Evolutionary conservation across 257 asterid genomes (phyloP).

Genomic region (Petunia secreta): DNA sequence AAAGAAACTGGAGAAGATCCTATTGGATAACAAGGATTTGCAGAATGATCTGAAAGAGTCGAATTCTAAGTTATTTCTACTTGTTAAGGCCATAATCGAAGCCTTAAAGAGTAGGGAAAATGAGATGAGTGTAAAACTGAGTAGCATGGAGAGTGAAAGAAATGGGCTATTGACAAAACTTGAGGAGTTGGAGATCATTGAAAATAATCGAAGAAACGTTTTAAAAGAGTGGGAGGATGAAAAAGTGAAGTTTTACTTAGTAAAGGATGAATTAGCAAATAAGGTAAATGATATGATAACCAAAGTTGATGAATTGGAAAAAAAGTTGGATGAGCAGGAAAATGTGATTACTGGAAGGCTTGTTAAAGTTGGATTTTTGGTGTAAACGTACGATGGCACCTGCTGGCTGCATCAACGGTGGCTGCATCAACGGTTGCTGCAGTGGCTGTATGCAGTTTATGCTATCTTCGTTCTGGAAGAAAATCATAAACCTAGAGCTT

Average conservation of each 20-base stretch:
- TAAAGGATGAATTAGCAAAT: slow-evolving; percentile 28
- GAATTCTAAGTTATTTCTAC: slow-evolving; percentile 33
- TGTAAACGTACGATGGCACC: slow-evolving; percentile 42
- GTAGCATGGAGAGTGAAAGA: slow-evolving; percentile 54
- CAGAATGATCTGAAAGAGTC: slow-evolving; percentile 55
- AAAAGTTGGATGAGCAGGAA: slow-evolving; percentile 55
- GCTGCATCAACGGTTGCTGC: slow-evolving; percentile 49
- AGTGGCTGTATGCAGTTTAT: slow-evolving; percentile 42
- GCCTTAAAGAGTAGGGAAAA: slow-evolving; percentile 41
- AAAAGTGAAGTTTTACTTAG: slow-evolving; percentile 40
- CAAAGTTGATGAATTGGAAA: slow-evolving; percentile 43
- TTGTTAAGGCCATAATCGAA: slow-evolving; percentile 48
- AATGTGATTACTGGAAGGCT: slow-evolving; percentile 44
- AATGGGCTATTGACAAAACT: slow-evolving; percentile 44
- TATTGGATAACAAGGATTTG: slow-evolving; percentile 41
- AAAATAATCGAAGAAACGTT: slow-evolving; percentile 30
- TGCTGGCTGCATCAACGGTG: slow-evolving; percentile 50
- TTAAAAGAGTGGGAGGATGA: slow-evolving; percentile 37
- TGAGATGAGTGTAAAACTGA: slow-evolving; percentile 45
- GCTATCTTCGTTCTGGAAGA: slow-evolving; percentile 48
- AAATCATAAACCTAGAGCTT: not conserved
- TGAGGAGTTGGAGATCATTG: slow-evolving; percentile 35
- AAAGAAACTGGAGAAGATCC: slow-evolving; percentile 35
- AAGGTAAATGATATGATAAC: slow-evolving; percentile 29
- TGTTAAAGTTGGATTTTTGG: slow-evolving; percentile 30